phyloP scores from a whole-genome alignment of 352 stramenopile genomes.

The Plasmopara viticola region DNA sequence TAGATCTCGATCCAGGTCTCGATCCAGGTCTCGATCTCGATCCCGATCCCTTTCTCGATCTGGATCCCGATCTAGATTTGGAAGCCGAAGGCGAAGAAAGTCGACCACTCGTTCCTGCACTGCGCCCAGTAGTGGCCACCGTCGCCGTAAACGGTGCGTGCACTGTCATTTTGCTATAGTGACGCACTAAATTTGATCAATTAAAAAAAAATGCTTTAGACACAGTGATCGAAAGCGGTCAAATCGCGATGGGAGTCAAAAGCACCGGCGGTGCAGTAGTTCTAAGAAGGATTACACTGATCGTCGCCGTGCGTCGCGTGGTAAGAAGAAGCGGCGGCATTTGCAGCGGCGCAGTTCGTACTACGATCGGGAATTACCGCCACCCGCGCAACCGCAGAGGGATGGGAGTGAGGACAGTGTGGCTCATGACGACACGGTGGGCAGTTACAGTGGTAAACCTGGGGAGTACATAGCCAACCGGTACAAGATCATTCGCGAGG shows the following conservation, averaged over 20 bases:
- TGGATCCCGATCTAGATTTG: constrained; percentile 12
- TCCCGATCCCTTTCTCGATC: constrained; percentile 4
- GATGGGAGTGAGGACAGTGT: constrained; percentile 70
- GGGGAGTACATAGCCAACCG: constrained; percentile 84
- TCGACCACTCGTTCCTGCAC: constrained; percentile 23
- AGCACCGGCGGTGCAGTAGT: constrained; percentile 15
- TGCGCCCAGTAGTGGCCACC: constrained; percentile 19
- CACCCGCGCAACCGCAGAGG: constrained; percentile 17
- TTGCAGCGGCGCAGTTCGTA: constrained; percentile 26
- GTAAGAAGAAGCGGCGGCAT: constrained; percentile 30
- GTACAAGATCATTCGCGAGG: constrained; percentile 90
- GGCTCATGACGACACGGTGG: constrained; percentile 74
- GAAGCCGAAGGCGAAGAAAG: constrained; percentile 19
- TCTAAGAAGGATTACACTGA: constrained; percentile 16
- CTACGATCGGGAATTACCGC: constrained; percentile 18
- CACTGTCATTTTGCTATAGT: not conserved
- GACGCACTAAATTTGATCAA: constrained; percentile 2
- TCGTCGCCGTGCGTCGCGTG: constrained; percentile 16
- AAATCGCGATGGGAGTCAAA: constrained; percentile 18
- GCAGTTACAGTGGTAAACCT: constrained; percentile 71
- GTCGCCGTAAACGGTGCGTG: constrained; percentile 19
- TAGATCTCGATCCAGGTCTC: constrained; percentile 29
- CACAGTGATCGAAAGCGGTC: constrained; percentile 23
- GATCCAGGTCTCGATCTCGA: constrained; percentile 11
- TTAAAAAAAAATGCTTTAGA: constrained; percentile 6